Evolutionary conservation across 2,329 filamentous ascomycete genomes (phyloP), one percentile per base, ranked within the genome.

Genomic region (Fusarium luffae): DNA sequence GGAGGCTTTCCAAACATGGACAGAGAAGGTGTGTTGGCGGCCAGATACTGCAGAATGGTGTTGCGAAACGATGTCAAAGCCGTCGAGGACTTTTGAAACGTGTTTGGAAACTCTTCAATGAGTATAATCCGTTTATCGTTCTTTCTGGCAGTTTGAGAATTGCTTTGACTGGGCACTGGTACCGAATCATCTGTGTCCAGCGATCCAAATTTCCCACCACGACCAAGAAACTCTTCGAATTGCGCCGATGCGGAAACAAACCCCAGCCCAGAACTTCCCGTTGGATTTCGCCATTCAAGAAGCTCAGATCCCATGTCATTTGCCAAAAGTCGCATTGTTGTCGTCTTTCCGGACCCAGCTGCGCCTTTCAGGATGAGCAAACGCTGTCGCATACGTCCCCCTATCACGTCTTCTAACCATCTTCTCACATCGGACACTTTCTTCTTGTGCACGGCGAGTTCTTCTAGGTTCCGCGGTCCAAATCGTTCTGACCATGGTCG

Each of bases 371-470:
- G 84, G 28, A 99, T 85, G 60, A 98, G 85, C 60, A 98, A 77
- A 64, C 92, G 88, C 83, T 97, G 89, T 63, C 87, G 84, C 78
- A 87, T 80, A 40, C 84, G 83, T 18, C 93, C 92, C 27, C 80
- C 79, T 66, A 93, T 86, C 19, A 93, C 92, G 75, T 90, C 88
- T 44, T 92, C 88, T 34, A 99, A 82, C 94, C 96, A 98, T 62
- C 82, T 85, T 62, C 90, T 88, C 47, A 98, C 94, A 80, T 98
- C 94, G 4, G 88, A 82, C 8, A 98, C 92, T 79, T 99, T 99
- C 74, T 89, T 96, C 83, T 97, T 98, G 79, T 99, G 94, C 19
- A 99, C 95, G 0, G 92, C 95, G 47, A 99, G 83, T 80, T 98
- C 95, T 18, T 94, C 90, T 14, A 98, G 79, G 71, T 87, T 91